A percentile compares a stretch with the other conserved stretches of the same genome.
Conservation (phyloP, 2,329 filamentous ascomycete genomes). For the Teratosphaeriaceae sp. region DNA sequence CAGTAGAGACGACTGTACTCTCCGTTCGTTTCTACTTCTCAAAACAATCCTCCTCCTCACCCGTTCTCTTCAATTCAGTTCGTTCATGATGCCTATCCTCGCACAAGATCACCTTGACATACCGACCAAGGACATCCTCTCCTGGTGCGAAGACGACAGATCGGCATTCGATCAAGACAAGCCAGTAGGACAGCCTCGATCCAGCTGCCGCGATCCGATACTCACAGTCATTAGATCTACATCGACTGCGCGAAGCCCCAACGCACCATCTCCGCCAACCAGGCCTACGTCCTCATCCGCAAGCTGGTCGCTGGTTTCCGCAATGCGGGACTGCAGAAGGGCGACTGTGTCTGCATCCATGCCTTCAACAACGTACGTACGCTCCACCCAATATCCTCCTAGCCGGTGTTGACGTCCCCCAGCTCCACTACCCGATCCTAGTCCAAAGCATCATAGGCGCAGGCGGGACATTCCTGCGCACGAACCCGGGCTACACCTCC, state of each 20-base stretch:
- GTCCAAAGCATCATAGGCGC: constrained; percentile 19
- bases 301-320: constrained; percentile 45
- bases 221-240: constrained; percentile 35
- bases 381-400: too few species aligned
- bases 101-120: constrained; percentile 20
- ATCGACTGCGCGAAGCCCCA: constrained; percentile 36
- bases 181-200: constrained; percentile 37
- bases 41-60: neutral
- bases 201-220: constrained; percentile 42
- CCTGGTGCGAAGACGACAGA: constrained; percentile 44
- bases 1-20: neutral
- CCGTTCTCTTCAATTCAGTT: neutral
- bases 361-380: constrained; percentile 44
- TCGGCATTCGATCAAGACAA: constrained; percentile 40
- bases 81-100: constrained; percentile 3
- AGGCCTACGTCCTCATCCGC: constrained; percentile 37
- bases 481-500: constrained; percentile 29
- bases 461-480: constrained; percentile 28
- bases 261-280: constrained; percentile 36
- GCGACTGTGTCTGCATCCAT: constrained; percentile 48
- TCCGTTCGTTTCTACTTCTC: neutral
- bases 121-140: constrained; percentile 45
- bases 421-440: constrained; percentile 17
- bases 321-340: constrained; percentile 39
- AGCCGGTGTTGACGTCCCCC: neutral